Conservation (phyloP, 1,139 yeast genomes). For the Suhomyces wounanorum region DNA sequence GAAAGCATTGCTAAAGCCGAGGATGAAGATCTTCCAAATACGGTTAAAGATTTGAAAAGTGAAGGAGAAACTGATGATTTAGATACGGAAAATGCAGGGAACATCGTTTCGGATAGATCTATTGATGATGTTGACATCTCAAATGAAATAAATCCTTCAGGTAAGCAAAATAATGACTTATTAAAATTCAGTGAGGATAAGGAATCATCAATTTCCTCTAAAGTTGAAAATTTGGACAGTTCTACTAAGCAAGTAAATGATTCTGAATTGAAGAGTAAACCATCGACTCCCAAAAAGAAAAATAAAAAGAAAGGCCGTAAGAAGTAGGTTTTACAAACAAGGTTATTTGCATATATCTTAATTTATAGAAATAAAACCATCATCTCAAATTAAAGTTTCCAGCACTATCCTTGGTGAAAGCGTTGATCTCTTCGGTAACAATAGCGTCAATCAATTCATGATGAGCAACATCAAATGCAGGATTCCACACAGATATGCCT, state of each 20-base stretch:
- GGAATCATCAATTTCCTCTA: background rate
- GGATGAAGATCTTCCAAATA: too few species aligned
- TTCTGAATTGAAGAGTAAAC: background rate
- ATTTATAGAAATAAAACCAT: constrained; percentile 1
- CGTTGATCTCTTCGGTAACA: constrained; percentile 73
- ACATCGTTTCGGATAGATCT: too few species aligned
- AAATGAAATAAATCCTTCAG: background rate
- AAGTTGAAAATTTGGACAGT: background rate
- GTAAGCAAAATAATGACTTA: background rate
- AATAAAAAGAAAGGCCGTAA: constrained; percentile 8
- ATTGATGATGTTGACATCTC: too few species aligned
- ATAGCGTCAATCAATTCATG: constrained; percentile 79
- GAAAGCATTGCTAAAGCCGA: too few species aligned
- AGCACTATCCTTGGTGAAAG: constrained; percentile 42
- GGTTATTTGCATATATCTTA: background rate
- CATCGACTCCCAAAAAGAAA: constrained; percentile 1
- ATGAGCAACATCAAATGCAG: constrained; percentile 94
- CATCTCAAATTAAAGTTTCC: constrained; percentile 47
- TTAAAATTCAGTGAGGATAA: background rate
- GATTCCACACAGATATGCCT: constrained; percentile 89
- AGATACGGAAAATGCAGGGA: too few species aligned
- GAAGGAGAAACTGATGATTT: too few species aligned
- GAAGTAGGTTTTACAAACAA: background rate
- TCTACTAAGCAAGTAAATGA: background rate
- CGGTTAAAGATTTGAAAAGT: too few species aligned